Conservation (phyloP, 768 basidiomycete species). For the Termitomyces sp. region DNA sequence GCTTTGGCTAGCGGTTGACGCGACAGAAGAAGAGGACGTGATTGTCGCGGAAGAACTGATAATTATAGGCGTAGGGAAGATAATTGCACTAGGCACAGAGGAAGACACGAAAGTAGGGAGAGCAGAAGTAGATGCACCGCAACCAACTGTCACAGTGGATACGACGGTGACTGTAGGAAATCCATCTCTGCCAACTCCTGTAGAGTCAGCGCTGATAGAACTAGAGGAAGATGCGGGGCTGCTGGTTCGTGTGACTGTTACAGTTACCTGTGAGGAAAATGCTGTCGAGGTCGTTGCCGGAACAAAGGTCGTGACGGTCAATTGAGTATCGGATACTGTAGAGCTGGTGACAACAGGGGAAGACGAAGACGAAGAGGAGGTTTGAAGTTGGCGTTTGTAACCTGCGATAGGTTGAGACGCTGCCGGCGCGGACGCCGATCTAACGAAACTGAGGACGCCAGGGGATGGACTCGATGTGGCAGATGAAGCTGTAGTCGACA, state of each 20-base stretch:
- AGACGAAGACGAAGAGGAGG: not conserved
- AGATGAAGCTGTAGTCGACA: conserved; percentile 9
- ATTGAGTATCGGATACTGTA: not conserved
- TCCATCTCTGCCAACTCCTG: conserved; percentile 22
- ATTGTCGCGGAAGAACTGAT: not conserved
- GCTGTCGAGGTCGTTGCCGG: not conserved
- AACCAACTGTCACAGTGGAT: conserved; percentile 23
- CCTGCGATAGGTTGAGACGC: conserved; percentile 5
- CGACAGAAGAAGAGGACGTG: not conserved
- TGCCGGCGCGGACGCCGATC: not conserved
- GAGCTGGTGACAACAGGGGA: not conserved
- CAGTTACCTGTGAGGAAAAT: not conserved
- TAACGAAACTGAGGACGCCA: not conserved
- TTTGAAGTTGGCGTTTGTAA: conserved; percentile 15
- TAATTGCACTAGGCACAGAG: not conserved
- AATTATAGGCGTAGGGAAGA: not conserved
- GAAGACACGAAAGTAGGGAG: conserved; percentile 7
- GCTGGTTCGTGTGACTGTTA: not conserved
- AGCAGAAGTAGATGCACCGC: conserved; percentile 7
- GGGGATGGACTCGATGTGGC: not conserved
- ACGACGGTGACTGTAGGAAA: conserved; percentile 30
- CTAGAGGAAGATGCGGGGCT: not conserved
- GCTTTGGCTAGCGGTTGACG: not conserved
- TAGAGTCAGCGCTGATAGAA: conserved; percentile 4
- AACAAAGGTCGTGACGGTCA: not conserved